phyloP scores from a whole-genome alignment of 2,329 filamentous ascomycete genomes.

The Diplodia scrobiculata region DNA sequence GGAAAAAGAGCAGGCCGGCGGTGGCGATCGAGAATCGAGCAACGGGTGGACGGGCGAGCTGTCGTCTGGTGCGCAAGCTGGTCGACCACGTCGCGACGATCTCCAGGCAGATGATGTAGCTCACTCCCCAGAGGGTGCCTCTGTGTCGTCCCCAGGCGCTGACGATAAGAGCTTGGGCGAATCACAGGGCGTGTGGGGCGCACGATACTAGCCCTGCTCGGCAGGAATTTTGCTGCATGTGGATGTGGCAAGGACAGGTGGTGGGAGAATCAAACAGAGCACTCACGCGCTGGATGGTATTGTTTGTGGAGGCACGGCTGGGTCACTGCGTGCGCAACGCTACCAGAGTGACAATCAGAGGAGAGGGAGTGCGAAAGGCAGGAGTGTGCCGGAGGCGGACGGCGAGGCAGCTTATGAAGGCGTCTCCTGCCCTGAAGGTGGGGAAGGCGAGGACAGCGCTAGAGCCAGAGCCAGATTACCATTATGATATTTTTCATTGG shows the following conservation, averaged over 20 bases:
- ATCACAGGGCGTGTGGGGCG: slow-evolving; percentile 23
- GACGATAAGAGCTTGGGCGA: slow-evolving; percentile 30
- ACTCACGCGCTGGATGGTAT: slow-evolving; percentile 23
- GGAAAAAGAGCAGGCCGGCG: slow-evolving; percentile 3
- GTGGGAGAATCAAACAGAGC: neutral
- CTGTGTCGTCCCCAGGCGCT: slow-evolving; percentile 22
- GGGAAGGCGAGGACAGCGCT: slow-evolving; percentile 25
- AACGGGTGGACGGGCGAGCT: slow-evolving; percentile 8
- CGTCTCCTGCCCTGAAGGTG: slow-evolving; percentile 26
- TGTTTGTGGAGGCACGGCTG: neutral
- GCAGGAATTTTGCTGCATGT: slow-evolving; percentile 24
- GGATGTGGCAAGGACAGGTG: slow-evolving; percentile 14
- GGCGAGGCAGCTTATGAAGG: slow-evolving; percentile 27
- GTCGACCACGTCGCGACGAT: slow-evolving; percentile 27
- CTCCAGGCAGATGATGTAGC: slow-evolving; percentile 26
- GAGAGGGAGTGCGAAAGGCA: slow-evolving; percentile 21
- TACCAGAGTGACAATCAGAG: slow-evolving; percentile 20
- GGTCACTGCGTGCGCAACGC: slow-evolving; percentile 27
- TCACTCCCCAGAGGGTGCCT: slow-evolving; percentile 4
- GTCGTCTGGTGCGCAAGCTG: slow-evolving; percentile 23
- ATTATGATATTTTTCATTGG: slow-evolving; percentile 28
- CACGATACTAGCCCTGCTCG: slow-evolving; percentile 27
- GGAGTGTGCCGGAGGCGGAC: slow-evolving; percentile 18
- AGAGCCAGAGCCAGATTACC: slow-evolving; percentile 28
- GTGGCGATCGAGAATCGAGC: slow-evolving; percentile 20